phyloP scores from a whole-genome alignment of 306 rosid genomes.

The Chamaecrista fasciculata region DNA sequence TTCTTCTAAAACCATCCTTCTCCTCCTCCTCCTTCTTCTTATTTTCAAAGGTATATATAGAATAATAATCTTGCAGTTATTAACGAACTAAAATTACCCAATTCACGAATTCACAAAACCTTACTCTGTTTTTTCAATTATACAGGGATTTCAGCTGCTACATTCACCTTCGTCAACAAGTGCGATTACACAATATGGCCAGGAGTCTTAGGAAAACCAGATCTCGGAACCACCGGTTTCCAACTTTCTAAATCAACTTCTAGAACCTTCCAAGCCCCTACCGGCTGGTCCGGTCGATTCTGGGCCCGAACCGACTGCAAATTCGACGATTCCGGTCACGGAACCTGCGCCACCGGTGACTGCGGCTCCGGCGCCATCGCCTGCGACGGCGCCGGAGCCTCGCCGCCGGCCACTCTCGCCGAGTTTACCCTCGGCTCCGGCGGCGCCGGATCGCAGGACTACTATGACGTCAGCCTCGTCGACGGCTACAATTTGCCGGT shows the following conservation, averaged over 20 bases:
- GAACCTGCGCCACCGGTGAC: conserved; percentile 68
- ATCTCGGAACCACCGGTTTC: conserved; percentile 74
- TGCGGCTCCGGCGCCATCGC: conserved; percentile 66
- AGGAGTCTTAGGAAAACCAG: conserved; percentile 71
- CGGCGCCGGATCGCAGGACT: conserved; percentile 52
- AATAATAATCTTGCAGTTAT: no score
- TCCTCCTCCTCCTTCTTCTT: conserved; percentile 36
- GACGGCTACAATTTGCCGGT: conserved; percentile 84
- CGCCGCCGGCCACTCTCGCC: conserved; percentile 79
- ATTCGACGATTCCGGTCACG: conserved; percentile 51
- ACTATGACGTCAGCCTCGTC: conserved; percentile 87
- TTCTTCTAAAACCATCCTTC: conserved; percentile 29
- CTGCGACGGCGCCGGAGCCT: conserved; percentile 78
- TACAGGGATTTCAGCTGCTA: conserved; percentile 55
- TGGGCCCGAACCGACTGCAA: conserved; percentile 80
- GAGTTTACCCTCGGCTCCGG: conserved; percentile 68
- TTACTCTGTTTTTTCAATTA: conserved; percentile 15
- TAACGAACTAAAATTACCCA: no score
- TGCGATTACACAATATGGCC: conserved; percentile 92
- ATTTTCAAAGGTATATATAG: conserved; percentile 51
- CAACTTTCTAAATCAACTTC: conserved; percentile 52
- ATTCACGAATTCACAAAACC: background rate
- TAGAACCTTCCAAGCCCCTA: conserved; percentile 52
- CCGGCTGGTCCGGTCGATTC: conserved; percentile 88
- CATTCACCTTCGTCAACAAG: conserved; percentile 79